Conservation (phyloP, 2,329 filamentous ascomycete genomes). For the Xylaria sp. region DNA sequence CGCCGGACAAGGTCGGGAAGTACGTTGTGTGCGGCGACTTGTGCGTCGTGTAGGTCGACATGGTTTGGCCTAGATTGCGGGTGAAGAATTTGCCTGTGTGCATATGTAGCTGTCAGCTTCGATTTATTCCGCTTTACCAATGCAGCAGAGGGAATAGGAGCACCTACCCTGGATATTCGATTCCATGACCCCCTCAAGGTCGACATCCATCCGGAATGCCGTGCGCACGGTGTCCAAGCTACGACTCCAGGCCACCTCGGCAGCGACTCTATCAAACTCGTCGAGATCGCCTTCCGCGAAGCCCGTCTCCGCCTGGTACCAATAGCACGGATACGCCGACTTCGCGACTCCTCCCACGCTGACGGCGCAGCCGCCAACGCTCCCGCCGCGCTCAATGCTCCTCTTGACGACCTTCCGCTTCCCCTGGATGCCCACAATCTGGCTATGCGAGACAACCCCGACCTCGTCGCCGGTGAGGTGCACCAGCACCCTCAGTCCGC, state of each 20-base stretch:
- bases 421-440: slow-evolving; percentile 59
- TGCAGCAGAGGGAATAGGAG: not conserved
- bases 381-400: slow-evolving; percentile 53
- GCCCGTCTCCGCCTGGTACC: slow-evolving; percentile 64
- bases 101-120: not conserved
- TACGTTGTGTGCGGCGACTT: slow-evolving; percentile 75
- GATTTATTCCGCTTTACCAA: not conserved
- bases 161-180: slow-evolving; percentile 69
- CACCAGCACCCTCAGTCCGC: slow-evolving; percentile 53
- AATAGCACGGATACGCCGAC: slow-evolving; percentile 55
- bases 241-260: slow-evolving; percentile 76
- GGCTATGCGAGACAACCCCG: slow-evolving; percentile 55
- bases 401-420: slow-evolving; percentile 53
- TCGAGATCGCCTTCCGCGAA: slow-evolving; percentile 79
- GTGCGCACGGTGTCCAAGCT: slow-evolving; percentile 68
- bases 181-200: slow-evolving; percentile 73
- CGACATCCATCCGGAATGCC: slow-evolving; percentile 71
- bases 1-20: slow-evolving; percentile 73
- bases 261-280: slow-evolving; percentile 71
- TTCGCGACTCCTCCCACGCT: slow-evolving; percentile 17
- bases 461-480: slow-evolving; percentile 56
- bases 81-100: slow-evolving; percentile 64
- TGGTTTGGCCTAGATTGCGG: slow-evolving; percentile 67
- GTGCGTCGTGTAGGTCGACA: slow-evolving; percentile 70
- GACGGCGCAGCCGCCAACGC: slow-evolving; percentile 51